A percentile compares a stretch with the other conserved stretches of the same genome.
phyloP scores from a whole-genome alignment of 2,329 filamentous ascomycete species.

The Colletotrichum lupini region DNA sequence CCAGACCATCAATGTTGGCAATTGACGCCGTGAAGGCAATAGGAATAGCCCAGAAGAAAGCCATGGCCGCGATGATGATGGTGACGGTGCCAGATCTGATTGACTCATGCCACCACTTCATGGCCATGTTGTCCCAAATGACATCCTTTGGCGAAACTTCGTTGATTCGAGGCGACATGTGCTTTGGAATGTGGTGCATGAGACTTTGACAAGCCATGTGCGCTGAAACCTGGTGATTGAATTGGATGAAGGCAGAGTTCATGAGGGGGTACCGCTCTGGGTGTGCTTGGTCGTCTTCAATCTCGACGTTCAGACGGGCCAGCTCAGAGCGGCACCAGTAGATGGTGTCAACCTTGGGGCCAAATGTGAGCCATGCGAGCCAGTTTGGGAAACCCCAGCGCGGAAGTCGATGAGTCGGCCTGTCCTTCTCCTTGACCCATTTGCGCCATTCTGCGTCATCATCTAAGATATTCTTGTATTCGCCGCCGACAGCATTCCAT shows the following conservation, averaged over 20 bases:
- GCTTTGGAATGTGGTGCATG: slow-evolving; percentile 89
- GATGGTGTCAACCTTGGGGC: slow-evolving; percentile 96
- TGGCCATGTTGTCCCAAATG: slow-evolving; percentile 96
- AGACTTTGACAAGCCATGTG: slow-evolving; percentile 98
- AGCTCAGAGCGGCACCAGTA: slow-evolving; percentile 90
- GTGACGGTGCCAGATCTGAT: slow-evolving; percentile 75
- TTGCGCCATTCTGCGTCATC: slow-evolving; percentile 80
- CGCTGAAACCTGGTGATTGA: slow-evolving; percentile 96
- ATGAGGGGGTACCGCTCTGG: slow-evolving; percentile 89
- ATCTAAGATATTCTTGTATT: slow-evolving; percentile 60
- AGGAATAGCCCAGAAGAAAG: slow-evolving; percentile 90
- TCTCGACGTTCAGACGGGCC: slow-evolving; percentile 89
- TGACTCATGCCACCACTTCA: slow-evolving; percentile 94
- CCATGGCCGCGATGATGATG: slow-evolving; percentile 75
- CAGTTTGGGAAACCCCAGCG: slow-evolving; percentile 68
- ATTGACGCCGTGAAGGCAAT: slow-evolving; percentile 89
- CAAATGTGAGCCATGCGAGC: slow-evolving; percentile 80
- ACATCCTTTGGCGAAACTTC: slow-evolving; percentile 95
- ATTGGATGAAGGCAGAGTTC: slow-evolving; percentile 98
- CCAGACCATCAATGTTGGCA: slow-evolving; percentile 79
- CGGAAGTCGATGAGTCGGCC: slow-evolving; percentile 85
- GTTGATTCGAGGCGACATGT: slow-evolving; percentile 93
- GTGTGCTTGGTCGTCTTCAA: slow-evolving; percentile 88
- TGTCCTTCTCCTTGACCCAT: slow-evolving; percentile 83
- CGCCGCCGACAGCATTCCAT: slow-evolving; percentile 67